phyloP scores from a whole-genome alignment of 1,284 basidiomycete genomes.

The Austroboletus niveus region DNA sequence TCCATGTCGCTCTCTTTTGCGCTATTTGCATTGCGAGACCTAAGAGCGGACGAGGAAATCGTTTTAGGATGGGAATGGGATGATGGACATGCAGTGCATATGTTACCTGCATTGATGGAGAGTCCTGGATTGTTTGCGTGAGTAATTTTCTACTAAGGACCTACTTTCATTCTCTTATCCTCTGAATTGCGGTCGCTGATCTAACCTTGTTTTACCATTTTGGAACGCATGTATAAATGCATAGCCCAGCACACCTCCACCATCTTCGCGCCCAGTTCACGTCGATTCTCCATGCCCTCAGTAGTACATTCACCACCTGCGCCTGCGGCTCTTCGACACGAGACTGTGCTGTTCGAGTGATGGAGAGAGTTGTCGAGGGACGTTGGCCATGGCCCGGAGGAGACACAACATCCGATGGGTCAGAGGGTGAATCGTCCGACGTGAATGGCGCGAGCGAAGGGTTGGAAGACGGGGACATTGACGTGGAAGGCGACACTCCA shows the following conservation, averaged over 20 bases:
- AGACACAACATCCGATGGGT: conserved; percentile 31
- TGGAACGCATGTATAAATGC: background rate
- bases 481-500: conserved; percentile 27
- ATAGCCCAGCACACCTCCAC: conserved; percentile 49
- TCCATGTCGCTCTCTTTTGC: conserved; percentile 68
- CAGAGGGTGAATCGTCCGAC: conserved; percentile 24
- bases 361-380: conserved; percentile 61
- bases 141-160: conserved; percentile 25
- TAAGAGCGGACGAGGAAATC: conserved; percentile 83
- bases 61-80: conserved; percentile 97
- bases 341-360: conserved; percentile 66
- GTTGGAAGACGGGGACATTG: conserved; percentile 19
- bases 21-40: conserved; percentile 78
- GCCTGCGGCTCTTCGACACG: conserved; percentile 64
- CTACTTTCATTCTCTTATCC: background rate
- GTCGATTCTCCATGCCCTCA: conserved; percentile 69
- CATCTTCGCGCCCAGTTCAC: conserved; percentile 65
- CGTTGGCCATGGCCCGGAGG: conserved; percentile 32
- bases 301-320: conserved; percentile 75
- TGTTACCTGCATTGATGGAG: conserved; percentile 69
- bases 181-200: conserved; percentile 2
- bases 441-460: conserved; percentile 16
- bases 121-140: conserved; percentile 55
- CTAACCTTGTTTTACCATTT: background rate
- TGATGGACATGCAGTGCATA: conserved; percentile 85